Percentiles rank a stretch among this genome's conserved stretches.
These are phyloP conservation scores for Solanum habrochaites DNA, from an alignment of 257 asterid genomes.

Conservation along the genomic window DNA sequence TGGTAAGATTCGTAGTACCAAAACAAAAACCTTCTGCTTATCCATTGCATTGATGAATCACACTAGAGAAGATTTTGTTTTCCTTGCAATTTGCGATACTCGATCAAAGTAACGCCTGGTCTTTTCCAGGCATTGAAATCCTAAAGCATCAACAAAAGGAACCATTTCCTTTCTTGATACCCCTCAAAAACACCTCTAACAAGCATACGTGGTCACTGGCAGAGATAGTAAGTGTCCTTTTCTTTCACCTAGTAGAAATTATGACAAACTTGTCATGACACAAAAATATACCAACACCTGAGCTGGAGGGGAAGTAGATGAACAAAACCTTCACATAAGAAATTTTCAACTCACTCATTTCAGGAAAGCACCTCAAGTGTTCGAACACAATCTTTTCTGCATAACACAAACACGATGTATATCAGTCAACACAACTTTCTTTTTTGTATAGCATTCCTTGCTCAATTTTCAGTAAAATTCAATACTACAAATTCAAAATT, in stretches of 20 bases:
- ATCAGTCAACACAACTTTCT: neutral
- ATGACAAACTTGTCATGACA: neutral
- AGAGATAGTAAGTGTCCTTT: constrained; percentile 38
- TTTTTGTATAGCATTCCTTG: neutral
- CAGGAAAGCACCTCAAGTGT: constrained; percentile 42
- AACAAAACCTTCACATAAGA: constrained; percentile 46
- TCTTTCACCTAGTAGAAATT: constrained; percentile 32
- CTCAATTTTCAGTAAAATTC: neutral
- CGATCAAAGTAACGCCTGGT: constrained; percentile 1
- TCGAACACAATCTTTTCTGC: constrained; percentile 44
- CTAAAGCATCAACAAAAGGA: constrained; percentile 37
- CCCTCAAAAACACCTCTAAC: constrained; percentile 37
- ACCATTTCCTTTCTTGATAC: constrained; percentile 23
- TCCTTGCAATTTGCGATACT: neutral
- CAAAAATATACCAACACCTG: neutral
- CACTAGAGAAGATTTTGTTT: neutral
- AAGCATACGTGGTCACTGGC: constrained; percentile 44
- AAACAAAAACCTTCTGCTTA: neutral
- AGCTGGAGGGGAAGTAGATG: neutral
- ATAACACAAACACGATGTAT: neutral
- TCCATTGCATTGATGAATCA: constrained; percentile 1
- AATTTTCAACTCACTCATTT: constrained; percentile 32
- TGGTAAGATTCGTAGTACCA: neutral
- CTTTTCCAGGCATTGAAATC: neutral
- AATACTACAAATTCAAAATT: neutral